Percentiles rank a stretch among this genome's conserved stretches.
Evolutionary conservation across 129 eudicot species (phyloP).

Genomic region (Helianthus annuus): DNA sequence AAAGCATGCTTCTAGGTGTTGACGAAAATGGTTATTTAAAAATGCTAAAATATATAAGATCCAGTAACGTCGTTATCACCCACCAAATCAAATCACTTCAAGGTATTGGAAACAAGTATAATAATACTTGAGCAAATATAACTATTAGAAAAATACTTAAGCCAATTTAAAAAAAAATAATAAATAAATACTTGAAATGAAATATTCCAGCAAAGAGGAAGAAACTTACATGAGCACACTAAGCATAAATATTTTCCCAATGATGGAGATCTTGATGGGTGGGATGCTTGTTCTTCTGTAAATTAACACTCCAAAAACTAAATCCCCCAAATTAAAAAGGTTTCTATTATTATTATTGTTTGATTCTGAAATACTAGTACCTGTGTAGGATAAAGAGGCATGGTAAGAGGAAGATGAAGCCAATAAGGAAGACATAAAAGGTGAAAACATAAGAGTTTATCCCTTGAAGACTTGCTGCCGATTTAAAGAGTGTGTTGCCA

Average conservation of each 20-base stretch:
- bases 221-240: constrained; percentile 39
- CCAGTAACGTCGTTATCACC: no score
- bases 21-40: no score
- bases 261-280: constrained; percentile 27
- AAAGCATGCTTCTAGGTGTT: no score
- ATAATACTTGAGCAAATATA: no score
- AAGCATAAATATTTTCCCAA: constrained; percentile 30
- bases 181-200: no score
- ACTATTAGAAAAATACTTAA: no score
- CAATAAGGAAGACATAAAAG: constrained; percentile 37
- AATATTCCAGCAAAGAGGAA: neutral
- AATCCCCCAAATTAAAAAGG: neutral
- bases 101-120: no score
- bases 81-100: no score
- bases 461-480: constrained; percentile 24
- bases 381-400: constrained; percentile 22
- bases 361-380: neutral
- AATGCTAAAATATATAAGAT: no score
- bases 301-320: neutral
- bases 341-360: neutral
- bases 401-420: constrained; percentile 42
- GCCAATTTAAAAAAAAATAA: no score
- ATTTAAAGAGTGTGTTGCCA: constrained; percentile 39
- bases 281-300: constrained; percentile 36
- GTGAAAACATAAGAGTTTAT: constrained; percentile 41